Base-by-base conservation (phyloP, 257 asterid genomes). In the Solanum medicagineum region DNA sequence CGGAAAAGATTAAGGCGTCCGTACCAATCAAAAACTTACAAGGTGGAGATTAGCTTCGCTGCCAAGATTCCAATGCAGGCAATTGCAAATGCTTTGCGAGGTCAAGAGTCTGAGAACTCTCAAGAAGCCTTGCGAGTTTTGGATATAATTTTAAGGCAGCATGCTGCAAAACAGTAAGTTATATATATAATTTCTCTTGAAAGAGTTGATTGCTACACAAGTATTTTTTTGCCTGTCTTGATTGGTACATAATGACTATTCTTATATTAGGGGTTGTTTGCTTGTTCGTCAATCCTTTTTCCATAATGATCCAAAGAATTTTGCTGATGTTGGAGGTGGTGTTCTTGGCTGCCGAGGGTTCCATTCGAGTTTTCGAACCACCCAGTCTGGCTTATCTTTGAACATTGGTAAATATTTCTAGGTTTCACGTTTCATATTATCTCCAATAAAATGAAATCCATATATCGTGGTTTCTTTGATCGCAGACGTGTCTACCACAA, bases 91-190 rank as follows among this genome's bases (percentile, higher is more conserved):
- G 99, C 99, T 12, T 90, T 96, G 29, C 93, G 97, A 2, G 98
- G 98, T 66, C 95, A 94, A 87, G 99, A 94, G 89, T 89, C 97
- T 2, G 99, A 96, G 90, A 93, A 93, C 86, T 95, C 97, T 14
- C 90, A 87, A 71, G 98, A 95, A 89, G 97, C 98, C 12, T 83
- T 95, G 36, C 88, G 99, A 51, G 99, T 96, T 80, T 54, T 96
- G 87, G 99, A 96, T 88, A 96, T 96, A 85, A 94, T 96, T 86
- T 73, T 96, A 87, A 91, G 99, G 93, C 99, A 96, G 90, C 94
- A 96, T 90, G 99, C 99, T n/a, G 94, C 99, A 15, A 96, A 92
- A 83, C 96, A 92, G 99, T 96, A 89, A 91, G 99, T 89, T n/a
- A 14, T 82, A 77, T 71, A n/a, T 10, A 14, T 80, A 8, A 15